A percentile compares a stretch with the other conserved stretches of the same genome.
Evolutionary conservation across 2,329 filamentous ascomycete genomes (phyloP).

Genomic region (Arthrobotrys pseudoclavata): DNA sequence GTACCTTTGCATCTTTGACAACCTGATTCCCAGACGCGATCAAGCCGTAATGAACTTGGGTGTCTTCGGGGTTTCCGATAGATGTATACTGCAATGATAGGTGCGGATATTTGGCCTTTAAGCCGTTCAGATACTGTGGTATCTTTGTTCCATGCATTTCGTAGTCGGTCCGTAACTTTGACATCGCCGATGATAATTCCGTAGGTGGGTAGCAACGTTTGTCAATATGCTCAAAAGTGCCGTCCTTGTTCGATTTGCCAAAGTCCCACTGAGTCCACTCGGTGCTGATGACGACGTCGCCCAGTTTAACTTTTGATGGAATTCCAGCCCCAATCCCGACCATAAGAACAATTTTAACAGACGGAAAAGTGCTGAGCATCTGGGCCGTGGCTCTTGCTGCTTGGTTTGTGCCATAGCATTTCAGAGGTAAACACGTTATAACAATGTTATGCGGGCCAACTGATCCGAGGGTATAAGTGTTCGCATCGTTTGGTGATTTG

Average conservation of each 20-base stretch:
- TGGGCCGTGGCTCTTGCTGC: conserved; percentile 64
- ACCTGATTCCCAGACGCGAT: conserved; percentile 25
- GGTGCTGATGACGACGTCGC: conserved; percentile 25
- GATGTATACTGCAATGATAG: neutral
- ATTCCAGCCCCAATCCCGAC: conserved; percentile 67
- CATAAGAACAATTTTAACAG: conserved; percentile 67
- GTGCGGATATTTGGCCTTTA: conserved; percentile 1
- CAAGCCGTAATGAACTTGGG: conserved; percentile 14
- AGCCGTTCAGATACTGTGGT: conserved; percentile 4
- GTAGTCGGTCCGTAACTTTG: conserved; percentile 1
- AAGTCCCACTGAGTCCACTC: conserved; percentile 24
- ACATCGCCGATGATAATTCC: neutral
- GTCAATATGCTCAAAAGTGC: neutral
- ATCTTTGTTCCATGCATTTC: conserved; percentile 8
- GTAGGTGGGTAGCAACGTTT: neutral
- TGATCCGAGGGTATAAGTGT: conserved; percentile 62
- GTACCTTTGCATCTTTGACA: conserved; percentile 14
- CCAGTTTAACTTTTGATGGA: conserved; percentile 56
- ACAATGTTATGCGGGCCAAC: conserved; percentile 65
- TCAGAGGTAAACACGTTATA: conserved; percentile 64
- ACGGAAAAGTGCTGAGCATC: conserved; percentile 64
- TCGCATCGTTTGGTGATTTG: conserved; percentile 54
- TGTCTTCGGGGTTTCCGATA: neutral
- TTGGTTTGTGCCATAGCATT: conserved; percentile 64
- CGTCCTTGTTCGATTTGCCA: conserved; percentile 5